These are phyloP conservation scores for Nemania diffusa DNA, from an alignment of 2,329 filamentous ascomycete genomes.

Conservation along the genomic window DNA sequence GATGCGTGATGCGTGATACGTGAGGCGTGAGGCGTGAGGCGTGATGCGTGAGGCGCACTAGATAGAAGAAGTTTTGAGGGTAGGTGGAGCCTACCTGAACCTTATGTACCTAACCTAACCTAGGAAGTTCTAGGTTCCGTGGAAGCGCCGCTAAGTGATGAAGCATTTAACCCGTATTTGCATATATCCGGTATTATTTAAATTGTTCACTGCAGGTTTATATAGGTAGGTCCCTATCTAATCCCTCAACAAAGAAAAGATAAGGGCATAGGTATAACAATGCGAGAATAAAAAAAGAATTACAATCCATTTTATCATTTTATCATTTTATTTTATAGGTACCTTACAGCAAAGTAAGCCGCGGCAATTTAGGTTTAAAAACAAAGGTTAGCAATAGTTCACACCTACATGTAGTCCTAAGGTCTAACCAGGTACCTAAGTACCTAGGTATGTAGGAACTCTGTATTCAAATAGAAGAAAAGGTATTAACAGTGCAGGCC, in stretches of 20 bases:
- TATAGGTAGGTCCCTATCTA: not conserved
- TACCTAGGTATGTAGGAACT: too few species aligned
- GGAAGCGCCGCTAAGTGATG: not conserved
- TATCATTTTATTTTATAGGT: not conserved
- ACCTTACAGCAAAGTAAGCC: not conserved
- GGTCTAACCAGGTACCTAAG: too few species aligned
- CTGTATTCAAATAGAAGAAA: too few species aligned
- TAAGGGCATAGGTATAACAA: not conserved
- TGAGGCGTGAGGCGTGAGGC: constrained; percentile 27
- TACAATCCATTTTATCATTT: too few species aligned
- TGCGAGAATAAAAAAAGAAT: not conserved
- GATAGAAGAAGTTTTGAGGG: constrained; percentile 37
- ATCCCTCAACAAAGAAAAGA: too few species aligned
- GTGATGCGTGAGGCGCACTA: not conserved
- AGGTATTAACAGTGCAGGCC: too few species aligned
- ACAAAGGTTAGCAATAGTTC: too few species aligned
- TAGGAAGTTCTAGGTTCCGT: not conserved
- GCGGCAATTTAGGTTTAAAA: not conserved
- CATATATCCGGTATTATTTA: constrained; percentile 10
- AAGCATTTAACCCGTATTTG: constrained; percentile 14
- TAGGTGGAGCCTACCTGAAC: constrained; percentile 22
- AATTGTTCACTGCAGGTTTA: not conserved
- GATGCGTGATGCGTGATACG: constrained; percentile 22
- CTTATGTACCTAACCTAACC: constrained; percentile 1
- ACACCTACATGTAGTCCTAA: too few species aligned